A percentile compares a stretch with the other conserved stretches of the same genome.
These are phyloP conservation scores for Daldinia sp. DNA, from an alignment of 2,329 filamentous ascomycete genomes.

Conservation along the genomic window DNA sequence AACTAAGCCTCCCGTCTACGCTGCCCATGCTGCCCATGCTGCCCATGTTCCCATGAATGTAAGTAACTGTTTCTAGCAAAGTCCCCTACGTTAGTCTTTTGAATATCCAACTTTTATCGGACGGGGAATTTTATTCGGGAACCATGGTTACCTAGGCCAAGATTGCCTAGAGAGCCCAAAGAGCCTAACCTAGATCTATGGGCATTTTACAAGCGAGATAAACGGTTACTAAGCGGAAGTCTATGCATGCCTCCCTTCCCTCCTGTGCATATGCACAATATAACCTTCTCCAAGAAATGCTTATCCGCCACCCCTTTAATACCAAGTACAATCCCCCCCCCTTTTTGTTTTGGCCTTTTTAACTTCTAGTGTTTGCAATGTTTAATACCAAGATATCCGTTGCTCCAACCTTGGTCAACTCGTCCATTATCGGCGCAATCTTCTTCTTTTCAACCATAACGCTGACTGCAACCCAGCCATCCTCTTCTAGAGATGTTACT, in stretches of 20 bases:
- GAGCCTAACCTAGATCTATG: too few species aligned
- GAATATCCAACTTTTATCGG: background rate
- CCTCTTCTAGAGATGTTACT: conserved; percentile 85
- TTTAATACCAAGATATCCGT: conserved; percentile 85
- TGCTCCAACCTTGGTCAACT: conserved; percentile 77
- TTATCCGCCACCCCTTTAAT: background rate
- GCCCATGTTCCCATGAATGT: background rate
- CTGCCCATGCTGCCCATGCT: too few species aligned
- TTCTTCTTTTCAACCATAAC: conserved; percentile 92
- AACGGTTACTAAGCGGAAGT: conserved; percentile 1
- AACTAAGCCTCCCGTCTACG: background rate
- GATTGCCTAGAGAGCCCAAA: background rate
- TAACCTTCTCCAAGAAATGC: background rate
- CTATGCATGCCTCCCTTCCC: conserved; percentile 4
- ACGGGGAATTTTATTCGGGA: background rate
- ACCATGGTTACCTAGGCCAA: conserved; percentile 1
- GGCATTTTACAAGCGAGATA: conserved; percentile 10
- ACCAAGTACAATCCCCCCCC: background rate
- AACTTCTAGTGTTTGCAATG: conserved; percentile 72
- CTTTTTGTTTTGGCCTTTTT: background rate
- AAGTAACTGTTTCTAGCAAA: background rate
- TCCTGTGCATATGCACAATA: background rate
- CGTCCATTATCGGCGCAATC: conserved; percentile 87
- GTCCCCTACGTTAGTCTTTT: background rate
- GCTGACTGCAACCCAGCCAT: conserved; percentile 93